A percentile compares a stretch with the other conserved stretches of the same genome.
phyloP scores from a whole-genome alignment of 176 grass and related monocot species.

The Bolboschoenus planiculmis region DNA sequence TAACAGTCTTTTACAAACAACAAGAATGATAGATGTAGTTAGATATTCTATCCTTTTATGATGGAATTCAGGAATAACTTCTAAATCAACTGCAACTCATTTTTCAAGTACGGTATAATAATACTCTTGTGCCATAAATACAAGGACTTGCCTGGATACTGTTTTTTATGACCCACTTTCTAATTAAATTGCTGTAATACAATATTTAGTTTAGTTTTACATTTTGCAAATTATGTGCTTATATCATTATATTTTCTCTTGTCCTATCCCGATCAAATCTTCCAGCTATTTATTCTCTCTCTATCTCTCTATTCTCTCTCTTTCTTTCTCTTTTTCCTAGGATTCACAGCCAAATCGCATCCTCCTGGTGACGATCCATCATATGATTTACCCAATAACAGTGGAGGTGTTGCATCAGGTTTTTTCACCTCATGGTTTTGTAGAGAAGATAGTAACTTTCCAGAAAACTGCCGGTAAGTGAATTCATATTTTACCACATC shows the following conservation, averaged over 20 bases:
- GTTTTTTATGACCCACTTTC: background rate
- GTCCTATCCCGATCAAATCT: conserved; percentile 12
- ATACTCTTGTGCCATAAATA: background rate
- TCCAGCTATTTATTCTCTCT: conserved; percentile 24
- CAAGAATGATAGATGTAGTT: background rate
- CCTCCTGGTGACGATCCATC: conserved; percentile 47
- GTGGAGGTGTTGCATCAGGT: conserved; percentile 56
- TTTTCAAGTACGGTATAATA: background rate
- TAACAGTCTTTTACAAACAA: background rate
- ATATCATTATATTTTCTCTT: conserved; percentile 14
- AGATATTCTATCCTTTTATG: background rate
- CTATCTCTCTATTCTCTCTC: conserved; percentile 27
- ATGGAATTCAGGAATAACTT: background rate
- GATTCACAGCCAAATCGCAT: conserved; percentile 48
- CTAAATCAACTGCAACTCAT: background rate
- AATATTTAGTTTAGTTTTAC: background rate
- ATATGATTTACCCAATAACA: conserved; percentile 58
- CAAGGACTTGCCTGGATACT: background rate
- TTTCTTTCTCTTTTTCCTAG: conserved; percentile 33
- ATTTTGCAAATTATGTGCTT: conserved; percentile 18
- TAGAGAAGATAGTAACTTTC: conserved; percentile 53
- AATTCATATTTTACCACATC: background rate
- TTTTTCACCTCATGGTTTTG: conserved; percentile 47
- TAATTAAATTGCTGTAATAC: conserved; percentile 7
- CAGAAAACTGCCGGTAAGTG: conserved; percentile 44